Conservation (phyloP, 768 basidiomycete species). For the Trametes cingulata region DNA sequence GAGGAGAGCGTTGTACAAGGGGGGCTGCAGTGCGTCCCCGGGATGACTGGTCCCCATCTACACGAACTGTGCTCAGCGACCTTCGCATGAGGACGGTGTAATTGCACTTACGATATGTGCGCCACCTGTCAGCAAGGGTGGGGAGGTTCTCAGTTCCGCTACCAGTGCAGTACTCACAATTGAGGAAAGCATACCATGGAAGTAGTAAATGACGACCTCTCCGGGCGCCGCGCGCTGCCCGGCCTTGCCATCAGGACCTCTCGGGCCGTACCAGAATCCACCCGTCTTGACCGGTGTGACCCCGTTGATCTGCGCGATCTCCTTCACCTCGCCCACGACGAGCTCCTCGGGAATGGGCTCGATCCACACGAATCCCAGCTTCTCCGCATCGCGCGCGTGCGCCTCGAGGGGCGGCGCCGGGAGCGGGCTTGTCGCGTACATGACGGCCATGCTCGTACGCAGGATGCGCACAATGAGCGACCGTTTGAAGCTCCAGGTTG, state of each 20-base stretch:
- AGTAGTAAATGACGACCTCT: constrained; percentile 37
- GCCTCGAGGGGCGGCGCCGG: background rate
- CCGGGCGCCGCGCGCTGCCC: constrained; percentile 26
- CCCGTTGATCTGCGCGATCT: constrained; percentile 24
- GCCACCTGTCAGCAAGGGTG: constrained; percentile 24
- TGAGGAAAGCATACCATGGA: constrained; percentile 27
- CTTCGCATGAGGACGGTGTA: background rate
- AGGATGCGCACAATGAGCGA: constrained; percentile 10
- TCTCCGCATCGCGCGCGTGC: constrained; percentile 4
- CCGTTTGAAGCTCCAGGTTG: constrained; percentile 17
- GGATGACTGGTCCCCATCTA: constrained; percentile 4
- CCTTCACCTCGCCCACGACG: constrained; percentile 31
- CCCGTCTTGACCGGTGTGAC: constrained; percentile 25
- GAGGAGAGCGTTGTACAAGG: constrained; percentile 1
- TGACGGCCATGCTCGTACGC: constrained; percentile 4
- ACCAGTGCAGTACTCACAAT: too few relatives aligned
- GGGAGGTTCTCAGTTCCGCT: background rate
- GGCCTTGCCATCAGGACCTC: constrained; percentile 16
- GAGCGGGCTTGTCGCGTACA: constrained; percentile 3
- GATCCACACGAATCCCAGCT: constrained; percentile 24
- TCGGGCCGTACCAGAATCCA: constrained; percentile 30
- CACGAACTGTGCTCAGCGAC: too few relatives aligned
- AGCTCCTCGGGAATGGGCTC: constrained; percentile 24
- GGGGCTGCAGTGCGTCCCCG: too few relatives aligned
- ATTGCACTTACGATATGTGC: constrained; percentile 23